These are phyloP conservation scores for Podospora sp. DNA, from an alignment of 495 filamentous ascomycete species.

Conservation along the genomic window DNA sequence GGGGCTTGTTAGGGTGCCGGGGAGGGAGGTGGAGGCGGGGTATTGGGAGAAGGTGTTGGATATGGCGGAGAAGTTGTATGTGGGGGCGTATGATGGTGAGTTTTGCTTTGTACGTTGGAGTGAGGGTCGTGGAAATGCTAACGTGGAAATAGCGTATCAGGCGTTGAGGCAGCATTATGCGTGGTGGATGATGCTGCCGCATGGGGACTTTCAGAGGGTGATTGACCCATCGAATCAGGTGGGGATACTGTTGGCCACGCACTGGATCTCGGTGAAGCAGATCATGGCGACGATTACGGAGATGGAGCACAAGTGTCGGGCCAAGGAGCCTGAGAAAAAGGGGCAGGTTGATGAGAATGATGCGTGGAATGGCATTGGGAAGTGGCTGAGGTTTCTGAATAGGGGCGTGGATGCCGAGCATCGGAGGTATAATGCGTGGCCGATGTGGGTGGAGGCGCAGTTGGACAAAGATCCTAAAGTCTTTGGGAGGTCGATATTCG, in stretches of 20 bases:
- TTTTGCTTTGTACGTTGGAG: not conserved
- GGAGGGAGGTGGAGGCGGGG: conserved; percentile 33
- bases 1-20: conserved; percentile 29
- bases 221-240: conserved; percentile 53
- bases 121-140: not conserved
- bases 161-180: conserved; percentile 42
- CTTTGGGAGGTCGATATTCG: conserved; percentile 38
- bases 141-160: conserved; percentile 38
- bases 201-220: conserved; percentile 56
- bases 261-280: conserved; percentile 61
- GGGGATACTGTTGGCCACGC: conserved; percentile 55
- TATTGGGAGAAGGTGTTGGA: conserved; percentile 38
- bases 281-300: conserved; percentile 56
- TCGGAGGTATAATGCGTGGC: conserved; percentile 47
- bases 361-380: conserved; percentile 23
- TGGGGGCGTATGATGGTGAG: conserved; percentile 38
- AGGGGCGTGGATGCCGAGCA: conserved; percentile 42
- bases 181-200: conserved; percentile 56
- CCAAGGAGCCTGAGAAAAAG: conserved; percentile 17
- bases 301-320: conserved; percentile 28
- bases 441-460: conserved; percentile 51
- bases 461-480: conserved; percentile 35
- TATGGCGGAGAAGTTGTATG: conserved; percentile 37
- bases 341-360: not conserved
- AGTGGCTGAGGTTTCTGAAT: conserved; percentile 50